These are phyloP conservation scores for Xylaria scruposa DNA, from an alignment of 495 filamentous ascomycete genomes.

Conservation along the genomic window DNA sequence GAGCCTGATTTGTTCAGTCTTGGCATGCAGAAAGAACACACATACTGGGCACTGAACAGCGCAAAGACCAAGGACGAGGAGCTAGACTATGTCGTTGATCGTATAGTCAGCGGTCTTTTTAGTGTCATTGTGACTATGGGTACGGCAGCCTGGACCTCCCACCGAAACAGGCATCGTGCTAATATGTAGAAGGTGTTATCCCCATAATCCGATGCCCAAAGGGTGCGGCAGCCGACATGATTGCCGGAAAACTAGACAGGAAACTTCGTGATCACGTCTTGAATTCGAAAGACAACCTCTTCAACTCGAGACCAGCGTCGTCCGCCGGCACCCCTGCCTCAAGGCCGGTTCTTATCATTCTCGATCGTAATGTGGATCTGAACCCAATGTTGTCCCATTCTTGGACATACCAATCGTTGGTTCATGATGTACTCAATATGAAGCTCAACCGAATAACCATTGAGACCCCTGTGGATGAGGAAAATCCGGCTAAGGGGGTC, in stretches of 20 bases:
- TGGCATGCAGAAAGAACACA: slow-evolving; percentile 80
- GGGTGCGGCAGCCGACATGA: slow-evolving; percentile 91
- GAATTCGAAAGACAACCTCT: slow-evolving; percentile 96
- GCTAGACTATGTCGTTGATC: slow-evolving; percentile 83
- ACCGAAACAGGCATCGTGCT: slow-evolving; percentile 20
- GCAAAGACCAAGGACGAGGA: slow-evolving; percentile 88
- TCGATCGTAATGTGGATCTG: slow-evolving; percentile 93
- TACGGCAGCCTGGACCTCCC: slow-evolving; percentile 44
- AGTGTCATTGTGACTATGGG: slow-evolving; percentile 98
- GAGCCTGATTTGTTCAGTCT: slow-evolving; percentile 97
- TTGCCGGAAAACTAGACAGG: slow-evolving; percentile 89
- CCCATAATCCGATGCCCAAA: slow-evolving; percentile 93
- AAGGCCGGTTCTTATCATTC: slow-evolving; percentile 83
- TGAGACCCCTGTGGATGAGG: slow-evolving; percentile 78
- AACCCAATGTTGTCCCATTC: slow-evolving; percentile 99
- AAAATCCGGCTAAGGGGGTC: slow-evolving; percentile 70
- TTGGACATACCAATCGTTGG: slow-evolving; percentile 97
- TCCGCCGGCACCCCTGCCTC: slow-evolving; percentile 66
- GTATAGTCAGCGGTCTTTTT: slow-evolving; percentile 92
- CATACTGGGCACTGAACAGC: slow-evolving; percentile 95
- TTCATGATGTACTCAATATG: slow-evolving; percentile 94
- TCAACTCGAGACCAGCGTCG: slow-evolving; percentile 55
- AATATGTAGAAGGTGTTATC: slow-evolving; percentile 68
- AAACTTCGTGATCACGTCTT: slow-evolving; percentile 96
- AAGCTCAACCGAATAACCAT: slow-evolving; percentile 96